Evolutionary conservation across 2,329 filamentous ascomycete genomes (phyloP).

Genomic region (Diaporthe batatas): DNA sequence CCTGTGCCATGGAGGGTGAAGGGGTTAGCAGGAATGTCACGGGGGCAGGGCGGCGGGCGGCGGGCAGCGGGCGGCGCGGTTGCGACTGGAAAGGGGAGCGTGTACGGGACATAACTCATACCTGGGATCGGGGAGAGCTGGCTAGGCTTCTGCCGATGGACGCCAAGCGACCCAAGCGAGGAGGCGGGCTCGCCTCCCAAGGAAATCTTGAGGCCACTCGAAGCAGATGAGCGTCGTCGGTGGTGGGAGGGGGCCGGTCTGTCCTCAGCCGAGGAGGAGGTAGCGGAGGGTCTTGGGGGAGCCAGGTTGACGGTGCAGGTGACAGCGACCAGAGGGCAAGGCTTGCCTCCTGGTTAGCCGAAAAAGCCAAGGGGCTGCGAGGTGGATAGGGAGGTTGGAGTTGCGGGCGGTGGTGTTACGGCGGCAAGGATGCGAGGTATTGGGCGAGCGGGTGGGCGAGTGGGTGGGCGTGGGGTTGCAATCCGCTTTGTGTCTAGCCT

Average conservation of each 20-base stretch:
- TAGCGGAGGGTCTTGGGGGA: slow-evolving; percentile 61
- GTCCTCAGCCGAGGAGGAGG: slow-evolving; percentile 65
- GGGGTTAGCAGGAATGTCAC: slow-evolving; percentile 20
- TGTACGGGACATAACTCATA: slow-evolving; percentile 54
- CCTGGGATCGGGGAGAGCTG: slow-evolving; percentile 69
- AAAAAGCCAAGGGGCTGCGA: slow-evolving; percentile 24
- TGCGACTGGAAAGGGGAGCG: slow-evolving; percentile 37
- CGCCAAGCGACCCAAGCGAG: slow-evolving; percentile 53
- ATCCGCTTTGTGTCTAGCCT: slow-evolving; percentile 30
- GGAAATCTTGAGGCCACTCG: slow-evolving; percentile 51
- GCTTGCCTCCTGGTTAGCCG: slow-evolving; percentile 39
- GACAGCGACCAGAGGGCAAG: slow-evolving; percentile 46
- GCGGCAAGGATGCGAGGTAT: slow-evolving; percentile 38
- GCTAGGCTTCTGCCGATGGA: slow-evolving; percentile 55
- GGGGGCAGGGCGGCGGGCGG: slow-evolving; percentile 4
- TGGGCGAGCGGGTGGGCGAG: slow-evolving; percentile 13
- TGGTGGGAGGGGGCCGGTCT: slow-evolving; percentile 62
- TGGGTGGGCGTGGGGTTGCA: slow-evolving; percentile 32
- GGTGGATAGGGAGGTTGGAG: slow-evolving; percentile 14
- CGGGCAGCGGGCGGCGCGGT: slow-evolving; percentile 26
- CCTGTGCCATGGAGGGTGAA: slow-evolving; percentile 54
- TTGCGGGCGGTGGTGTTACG: slow-evolving; percentile 9
- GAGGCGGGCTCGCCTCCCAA: slow-evolving; percentile 51
- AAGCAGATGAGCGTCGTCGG: slow-evolving; percentile 63
- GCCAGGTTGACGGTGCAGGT: slow-evolving; percentile 61